These are phyloP conservation scores for Alternaria incomplexa DNA, from an alignment of 2,329 filamentous ascomycete genomes.

Conservation along the genomic window DNA sequence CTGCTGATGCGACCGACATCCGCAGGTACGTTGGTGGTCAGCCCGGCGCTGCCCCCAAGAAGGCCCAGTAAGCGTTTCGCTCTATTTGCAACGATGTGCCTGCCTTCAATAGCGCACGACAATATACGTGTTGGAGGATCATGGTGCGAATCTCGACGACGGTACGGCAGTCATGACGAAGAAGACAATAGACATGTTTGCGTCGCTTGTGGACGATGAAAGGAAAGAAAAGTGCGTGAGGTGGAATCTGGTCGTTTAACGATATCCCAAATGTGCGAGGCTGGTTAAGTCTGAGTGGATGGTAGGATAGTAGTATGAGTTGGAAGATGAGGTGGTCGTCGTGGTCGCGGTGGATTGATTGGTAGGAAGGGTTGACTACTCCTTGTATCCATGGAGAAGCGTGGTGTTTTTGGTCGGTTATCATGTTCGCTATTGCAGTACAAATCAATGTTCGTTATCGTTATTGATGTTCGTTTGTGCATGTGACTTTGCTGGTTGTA, in stretches of 20 bases:
- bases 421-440: neutral
- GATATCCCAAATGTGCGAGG: constrained; percentile 11
- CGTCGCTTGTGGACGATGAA: neutral
- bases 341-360: neutral
- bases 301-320: neutral
- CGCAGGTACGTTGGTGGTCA: constrained; percentile 70
- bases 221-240: constrained; percentile 2
- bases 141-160: constrained; percentile 30
- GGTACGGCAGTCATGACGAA: constrained; percentile 28
- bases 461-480: neutral
- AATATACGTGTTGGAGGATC: constrained; percentile 17
- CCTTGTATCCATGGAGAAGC: neutral
- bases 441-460: neutral
- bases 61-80: constrained; percentile 57
- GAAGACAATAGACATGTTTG: constrained; percentile 7
- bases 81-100: constrained; percentile 15
- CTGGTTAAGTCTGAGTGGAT: neutral
- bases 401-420: neutral
- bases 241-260: constrained; percentile 6
- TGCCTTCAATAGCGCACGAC: constrained; percentile 20
- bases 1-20: constrained; percentile 79
- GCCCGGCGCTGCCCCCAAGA: constrained; percentile 65
- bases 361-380: neutral
- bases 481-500: neutral
- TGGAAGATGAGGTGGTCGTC: neutral